Conservation (phyloP, 2,329 filamentous ascomycete species). For the Diplodia seriata region DNA sequence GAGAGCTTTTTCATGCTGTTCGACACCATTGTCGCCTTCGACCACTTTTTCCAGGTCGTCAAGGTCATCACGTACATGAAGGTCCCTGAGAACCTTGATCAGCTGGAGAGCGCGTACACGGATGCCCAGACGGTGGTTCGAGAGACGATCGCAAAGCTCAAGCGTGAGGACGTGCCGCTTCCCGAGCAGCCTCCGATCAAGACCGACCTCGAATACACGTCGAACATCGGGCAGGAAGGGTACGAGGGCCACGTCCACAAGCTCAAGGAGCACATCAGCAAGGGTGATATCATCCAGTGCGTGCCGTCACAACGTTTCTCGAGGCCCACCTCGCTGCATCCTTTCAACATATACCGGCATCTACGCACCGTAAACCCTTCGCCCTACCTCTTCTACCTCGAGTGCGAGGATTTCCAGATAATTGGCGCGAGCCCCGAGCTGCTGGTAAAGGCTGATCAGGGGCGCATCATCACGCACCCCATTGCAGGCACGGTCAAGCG, state of each 20-base stretch:
- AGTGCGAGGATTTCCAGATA: conserved; percentile 91
- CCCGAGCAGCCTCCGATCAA: conserved; percentile 77
- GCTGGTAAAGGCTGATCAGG: conserved; percentile 86
- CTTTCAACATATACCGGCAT: conserved; percentile 97
- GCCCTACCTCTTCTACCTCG: conserved; percentile 95
- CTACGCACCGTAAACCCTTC: conserved; percentile 97
- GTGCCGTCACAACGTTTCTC: conserved; percentile 94
- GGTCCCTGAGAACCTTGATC: conserved; percentile 61
- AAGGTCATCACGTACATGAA: conserved; percentile 92
- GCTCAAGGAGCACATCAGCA: conserved; percentile 88
- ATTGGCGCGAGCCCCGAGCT: conserved; percentile 94
- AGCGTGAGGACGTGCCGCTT: conserved; percentile 75
- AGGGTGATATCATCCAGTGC: conserved; percentile 95
- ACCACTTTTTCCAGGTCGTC: conserved; percentile 91
- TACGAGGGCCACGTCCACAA: conserved; percentile 88
- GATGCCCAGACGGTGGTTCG: conserved; percentile 70
- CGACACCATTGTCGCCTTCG: conserved; percentile 91
- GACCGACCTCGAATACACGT: conserved; percentile 79
- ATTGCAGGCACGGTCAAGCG: conserved; percentile 96
- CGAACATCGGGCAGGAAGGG: conserved; percentile 86
- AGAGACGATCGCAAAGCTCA: conserved; percentile 73
- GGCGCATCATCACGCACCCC: conserved; percentile 91
- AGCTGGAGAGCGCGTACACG: conserved; percentile 73
- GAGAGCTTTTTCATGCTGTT: conserved; percentile 98
- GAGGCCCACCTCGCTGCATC: conserved; percentile 86